Evolutionary conservation across 805 yeast genomes (phyloP), one percentile per base, ranked within the genome.

Genomic region (Cyberlindnera sargentensis): DNA sequence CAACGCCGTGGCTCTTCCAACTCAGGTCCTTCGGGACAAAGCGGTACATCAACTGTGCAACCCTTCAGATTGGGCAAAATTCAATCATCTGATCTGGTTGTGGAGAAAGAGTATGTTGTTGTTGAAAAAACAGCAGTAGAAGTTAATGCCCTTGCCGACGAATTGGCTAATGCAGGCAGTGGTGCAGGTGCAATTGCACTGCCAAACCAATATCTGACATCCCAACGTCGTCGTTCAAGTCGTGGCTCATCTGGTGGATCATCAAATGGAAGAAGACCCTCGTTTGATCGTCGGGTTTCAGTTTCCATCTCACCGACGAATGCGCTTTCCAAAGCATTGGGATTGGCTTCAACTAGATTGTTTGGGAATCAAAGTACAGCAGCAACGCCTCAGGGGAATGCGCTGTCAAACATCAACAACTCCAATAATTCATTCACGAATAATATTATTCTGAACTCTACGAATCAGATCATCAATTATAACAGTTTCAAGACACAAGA

Each of bases 111-210:
- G 56, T 91, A 91, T 55, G 98, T 91, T 31, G 95, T 91, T 34
- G 90, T 91, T 28, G 98, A 91, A 61, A 93, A 91, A 61, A 76
- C 95, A 40, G 87, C 93, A 0, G 97, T 91, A 4, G 98, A 93
- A 60, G 95, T 91, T 7, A 91, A 91, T 66, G 91, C 95, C 3
- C 71, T 93, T 45, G 99, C 99, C 3, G 98, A 91, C 62, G 96
- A 90, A 60, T 67, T 91, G 41, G 90, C 87, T 11, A 67, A 69
- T 46, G 81, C 81, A 3, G 81, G 80, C 2, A 63, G 70, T 44
- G 72, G 75, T 6, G 70, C 73, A 5, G 71, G 73, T 30, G 80
- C 76, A 2, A 70, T 68, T 47, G 66, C 59, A 58, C 55, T 62
- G 15, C 61, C 61, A 33, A 46, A 44, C 31, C 50, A 49, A 26